Percentiles rank a stretch among this genome's conserved stretches.
These are phyloP conservation scores for Parachaetomium inaequale DNA, from an alignment of 495 filamentous ascomycete species.

Conservation along the genomic window DNA sequence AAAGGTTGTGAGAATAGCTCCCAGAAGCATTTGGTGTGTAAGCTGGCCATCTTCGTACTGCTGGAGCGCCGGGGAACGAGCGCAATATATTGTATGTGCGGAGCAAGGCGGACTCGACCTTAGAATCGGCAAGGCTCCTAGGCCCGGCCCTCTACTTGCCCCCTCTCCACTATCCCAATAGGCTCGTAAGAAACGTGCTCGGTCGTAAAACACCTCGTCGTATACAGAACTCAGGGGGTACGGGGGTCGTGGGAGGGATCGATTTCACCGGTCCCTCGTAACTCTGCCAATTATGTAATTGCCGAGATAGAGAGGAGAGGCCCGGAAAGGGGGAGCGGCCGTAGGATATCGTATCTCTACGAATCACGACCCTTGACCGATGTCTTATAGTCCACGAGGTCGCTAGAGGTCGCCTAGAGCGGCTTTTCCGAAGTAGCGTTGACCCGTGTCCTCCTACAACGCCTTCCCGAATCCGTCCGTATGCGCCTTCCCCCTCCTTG, in stretches of 20 bases:
- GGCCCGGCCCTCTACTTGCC: conserved; percentile 1
- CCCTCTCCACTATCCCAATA: conserved; percentile 1
- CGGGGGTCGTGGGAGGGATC: conserved; percentile 7
- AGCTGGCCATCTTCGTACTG: conserved; percentile 7
- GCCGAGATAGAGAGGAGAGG: conserved; percentile 17
- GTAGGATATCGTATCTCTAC: conserved; percentile 3
- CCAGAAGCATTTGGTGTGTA: conserved; percentile 11
- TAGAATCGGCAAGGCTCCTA: conserved; percentile 17
- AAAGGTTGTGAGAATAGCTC: conserved; percentile 9
- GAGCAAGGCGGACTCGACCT: conserved; percentile 20
- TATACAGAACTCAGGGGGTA: no score
- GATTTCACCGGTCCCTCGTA: conserved; percentile 18
- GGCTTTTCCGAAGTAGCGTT: conserved; percentile 6
- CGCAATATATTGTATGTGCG: conserved; percentile 22
- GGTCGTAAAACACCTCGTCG: conserved; percentile 9
- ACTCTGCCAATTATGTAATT: conserved; percentile 24
- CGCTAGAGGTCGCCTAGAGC: not conserved
- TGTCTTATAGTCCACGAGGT: not conserved
- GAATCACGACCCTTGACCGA: conserved; percentile 3
- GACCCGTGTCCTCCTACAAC: not conserved
- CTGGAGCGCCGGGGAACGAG: conserved; percentile 19
- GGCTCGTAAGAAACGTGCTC: conserved; percentile 11
- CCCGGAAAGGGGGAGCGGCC: not conserved
- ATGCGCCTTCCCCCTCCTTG: conserved; percentile 7
- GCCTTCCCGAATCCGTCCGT: conserved; percentile 11